Evolutionary conservation across 345 rosid species (phyloP).

Genomic region (Kandelia obovata): DNA sequence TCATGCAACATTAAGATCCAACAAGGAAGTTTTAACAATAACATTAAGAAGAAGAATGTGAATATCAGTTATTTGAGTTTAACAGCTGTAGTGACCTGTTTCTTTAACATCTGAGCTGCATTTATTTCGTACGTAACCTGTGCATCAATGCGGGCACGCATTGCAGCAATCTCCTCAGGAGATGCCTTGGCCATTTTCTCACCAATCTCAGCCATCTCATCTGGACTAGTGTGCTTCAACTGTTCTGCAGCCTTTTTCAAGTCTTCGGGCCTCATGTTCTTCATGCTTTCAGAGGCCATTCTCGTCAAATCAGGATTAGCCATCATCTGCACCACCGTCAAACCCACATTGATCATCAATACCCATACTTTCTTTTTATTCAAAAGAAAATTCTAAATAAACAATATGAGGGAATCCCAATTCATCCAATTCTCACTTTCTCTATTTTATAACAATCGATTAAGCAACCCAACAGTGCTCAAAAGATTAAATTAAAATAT

Average conservation of each 20-base stretch:
- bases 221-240: conserved; percentile 70
- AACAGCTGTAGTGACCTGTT: conserved; percentile 42
- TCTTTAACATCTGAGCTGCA: conserved; percentile 84
- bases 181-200: conserved; percentile 84
- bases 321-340: conserved; percentile 63
- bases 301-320: conserved; percentile 89
- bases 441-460: too few relatives aligned
- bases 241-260: conserved; percentile 83
- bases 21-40: not conserved
- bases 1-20: not conserved
- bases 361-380: not conserved
- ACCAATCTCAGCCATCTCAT: conserved; percentile 85
- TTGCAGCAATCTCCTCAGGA: conserved; percentile 77
- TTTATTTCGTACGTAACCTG: conserved; percentile 59
- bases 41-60: not conserved
- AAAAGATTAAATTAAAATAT: too few relatives aligned
- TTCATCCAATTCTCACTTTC: too few relatives aligned
- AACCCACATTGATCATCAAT: not conserved
- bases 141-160: conserved; percentile 76
- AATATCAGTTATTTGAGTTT: not conserved
- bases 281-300: conserved; percentile 95
- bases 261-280: conserved; percentile 88
- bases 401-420: too few relatives aligned
- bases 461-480: too few relatives aligned
- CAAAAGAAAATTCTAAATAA: not conserved